Conservation (phyloP, 2,329 filamentous ascomycete genomes). For the Ceratocystis albifundus region DNA sequence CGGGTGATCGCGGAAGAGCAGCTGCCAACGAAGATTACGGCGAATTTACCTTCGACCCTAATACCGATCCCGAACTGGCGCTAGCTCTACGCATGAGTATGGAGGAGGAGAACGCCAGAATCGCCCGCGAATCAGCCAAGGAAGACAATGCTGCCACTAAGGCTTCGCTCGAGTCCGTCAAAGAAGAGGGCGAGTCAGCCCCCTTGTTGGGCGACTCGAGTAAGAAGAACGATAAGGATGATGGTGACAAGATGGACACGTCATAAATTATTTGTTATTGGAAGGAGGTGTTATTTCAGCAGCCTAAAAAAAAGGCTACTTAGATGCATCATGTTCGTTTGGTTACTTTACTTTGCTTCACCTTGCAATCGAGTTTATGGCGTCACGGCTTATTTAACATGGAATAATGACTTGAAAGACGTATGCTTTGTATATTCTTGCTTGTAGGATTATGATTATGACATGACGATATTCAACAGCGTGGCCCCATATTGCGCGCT, state of each 20-base stretch:
- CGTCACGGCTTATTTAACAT: constrained; percentile 16
- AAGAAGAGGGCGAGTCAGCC: constrained; percentile 62
- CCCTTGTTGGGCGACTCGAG: constrained; percentile 28
- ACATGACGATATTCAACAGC: background rate
- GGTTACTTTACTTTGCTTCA: constrained; percentile 14
- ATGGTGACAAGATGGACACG: constrained; percentile 79
- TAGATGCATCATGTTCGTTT: constrained; percentile 8
- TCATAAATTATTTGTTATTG: constrained; percentile 41
- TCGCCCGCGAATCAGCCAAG: constrained; percentile 48
- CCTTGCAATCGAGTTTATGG: constrained; percentile 16
- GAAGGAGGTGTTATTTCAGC: background rate
- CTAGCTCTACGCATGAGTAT: constrained; percentile 93
- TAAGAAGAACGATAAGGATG: constrained; percentile 38
- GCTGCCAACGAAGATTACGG: constrained; percentile 49
- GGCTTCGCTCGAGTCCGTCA: constrained; percentile 66
- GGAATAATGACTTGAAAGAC: constrained; percentile 2
- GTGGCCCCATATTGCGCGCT: background rate
- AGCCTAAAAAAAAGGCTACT: background rate
- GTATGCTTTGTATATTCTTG: background rate
- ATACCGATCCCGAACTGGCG: constrained; percentile 83
- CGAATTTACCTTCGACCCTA: constrained; percentile 66
- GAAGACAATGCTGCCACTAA: constrained; percentile 61
- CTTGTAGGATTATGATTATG: constrained; percentile 1
- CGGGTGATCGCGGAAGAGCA: constrained; percentile 41
- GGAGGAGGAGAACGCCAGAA: constrained; percentile 91